Evolutionary conservation across 306 rosid genomes (phyloP), one percentile per base, ranked within the genome.

Genomic region (Sophora flavescens): DNA sequence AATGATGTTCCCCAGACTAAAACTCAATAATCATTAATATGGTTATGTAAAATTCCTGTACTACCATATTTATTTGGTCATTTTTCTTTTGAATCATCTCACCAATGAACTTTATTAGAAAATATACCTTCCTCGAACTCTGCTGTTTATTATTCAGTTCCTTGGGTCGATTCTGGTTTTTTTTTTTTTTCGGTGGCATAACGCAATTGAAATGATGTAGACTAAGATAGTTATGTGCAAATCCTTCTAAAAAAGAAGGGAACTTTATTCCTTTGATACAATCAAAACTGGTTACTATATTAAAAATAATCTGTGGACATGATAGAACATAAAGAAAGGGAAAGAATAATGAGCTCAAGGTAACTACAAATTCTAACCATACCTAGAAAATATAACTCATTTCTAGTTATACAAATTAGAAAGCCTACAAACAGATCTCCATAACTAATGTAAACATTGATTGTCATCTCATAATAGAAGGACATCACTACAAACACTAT

Each of bases 1-100:
- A 72, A 35, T 70, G 48, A 56, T 78, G 82, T 70, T 70, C 35
- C 72, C 56, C 72, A 80, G 75, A 78, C 28, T 59, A 44, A 70
- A 74, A 33, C 63, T 64, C 54, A 17, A 70, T 28, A 13, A 60
- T 45, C 64, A 59, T 38, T 63, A 12, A 39, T 42, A 48, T 35
- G 68, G 67, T 3, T 36, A 5, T 74, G 85, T 47, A 28, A 28
- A 68, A 63, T 53, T 71, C n/a, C 8, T 48, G 65, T 11, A 72
- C 73, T 71, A 16, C 14, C 10, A 48, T 77, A 22, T 72, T 65
- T 50, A 10, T 41, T 59, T 71, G 45, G 61, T 35, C 80, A 59
- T 70, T 63, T 53, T 53, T 74, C 59, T 18, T 53, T 52, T 70
- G 8, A 48, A 48, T 47, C 28, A 30, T 13, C 76, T 48, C 47